Conservation (phyloP, 768 basidiomycete genomes). For the Asterophora parasitica region DNA sequence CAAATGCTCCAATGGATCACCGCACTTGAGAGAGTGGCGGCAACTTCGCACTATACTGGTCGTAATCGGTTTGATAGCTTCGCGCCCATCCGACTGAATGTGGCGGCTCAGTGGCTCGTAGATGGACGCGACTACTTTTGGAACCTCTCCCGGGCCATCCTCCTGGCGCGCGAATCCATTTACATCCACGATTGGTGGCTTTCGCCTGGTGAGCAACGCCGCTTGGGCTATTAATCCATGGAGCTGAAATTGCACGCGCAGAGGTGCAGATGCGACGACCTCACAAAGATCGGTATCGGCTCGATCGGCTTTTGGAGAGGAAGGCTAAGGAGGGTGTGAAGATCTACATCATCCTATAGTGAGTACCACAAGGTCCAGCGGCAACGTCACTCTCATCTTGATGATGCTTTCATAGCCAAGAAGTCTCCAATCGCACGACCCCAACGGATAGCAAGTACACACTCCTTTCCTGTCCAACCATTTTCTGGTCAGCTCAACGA, state of each 20-base stretch:
- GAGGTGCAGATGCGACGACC: constrained; percentile 86
- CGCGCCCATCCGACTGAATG: constrained; percentile 87
- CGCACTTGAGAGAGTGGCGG: constrained; percentile 76
- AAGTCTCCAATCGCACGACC: constrained; percentile 93
- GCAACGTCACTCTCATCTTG: constrained; percentile 2
- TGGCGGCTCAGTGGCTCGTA: constrained; percentile 96
- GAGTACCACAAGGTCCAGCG: constrained; percentile 21
- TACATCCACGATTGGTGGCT: constrained; percentile 99
- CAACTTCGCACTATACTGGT: constrained; percentile 70
- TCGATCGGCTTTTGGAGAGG: constrained; percentile 80
- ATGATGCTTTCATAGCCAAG: constrained; percentile 54
- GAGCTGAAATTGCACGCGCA: constrained; percentile 19
- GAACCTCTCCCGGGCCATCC: constrained; percentile 89
- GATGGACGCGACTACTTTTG: constrained; percentile 99
- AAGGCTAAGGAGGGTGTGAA: constrained; percentile 97
- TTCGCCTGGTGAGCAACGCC: constrained; percentile 60
- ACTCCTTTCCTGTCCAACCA: constrained; percentile 7
- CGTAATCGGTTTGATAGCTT: constrained; percentile 91
- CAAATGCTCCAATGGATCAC: constrained; percentile 98
- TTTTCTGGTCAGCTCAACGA: constrained; percentile 8
- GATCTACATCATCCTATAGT: constrained; percentile 94
- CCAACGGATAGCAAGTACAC: constrained; percentile 87
- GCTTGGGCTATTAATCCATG: background rate
- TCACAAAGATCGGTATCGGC: constrained; percentile 74
- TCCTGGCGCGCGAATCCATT: constrained; percentile 81